Percentiles rank a stretch among this genome's conserved stretches.
phyloP scores from a whole-genome alignment of 257 asterid genomes.

The Salvia rosmarinus region DNA sequence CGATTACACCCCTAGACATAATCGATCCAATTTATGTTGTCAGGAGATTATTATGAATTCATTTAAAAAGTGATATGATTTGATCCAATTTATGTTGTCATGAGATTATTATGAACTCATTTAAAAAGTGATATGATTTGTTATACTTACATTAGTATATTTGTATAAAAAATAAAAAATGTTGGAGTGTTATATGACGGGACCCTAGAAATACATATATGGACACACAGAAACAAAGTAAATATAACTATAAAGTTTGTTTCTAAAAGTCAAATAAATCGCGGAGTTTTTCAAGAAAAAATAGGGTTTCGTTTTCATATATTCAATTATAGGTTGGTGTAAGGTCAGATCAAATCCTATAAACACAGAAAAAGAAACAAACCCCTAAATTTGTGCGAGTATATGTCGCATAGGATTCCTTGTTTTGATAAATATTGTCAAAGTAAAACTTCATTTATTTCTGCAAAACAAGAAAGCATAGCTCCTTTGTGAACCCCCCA shows the following conservation, averaged over 20 bases:
- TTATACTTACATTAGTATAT: no score
- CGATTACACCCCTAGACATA: no score
- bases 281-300: background rate
- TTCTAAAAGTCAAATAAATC: background rate
- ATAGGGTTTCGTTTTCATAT: background rate
- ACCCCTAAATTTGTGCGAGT: constrained; percentile 15
- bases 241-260: background rate
- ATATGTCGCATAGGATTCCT: constrained; percentile 42
- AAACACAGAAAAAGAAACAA: background rate
- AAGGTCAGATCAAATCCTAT: constrained; percentile 40
- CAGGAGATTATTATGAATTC: no score
- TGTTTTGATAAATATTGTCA: constrained; percentile 13
- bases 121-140: no score
- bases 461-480: constrained; percentile 7
- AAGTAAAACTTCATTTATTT: constrained; percentile 24
- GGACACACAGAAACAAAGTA: constrained; percentile 3
- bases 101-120: no score
- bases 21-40: no score
- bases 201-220: no score
- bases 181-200: no score
- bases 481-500: constrained; percentile 29
- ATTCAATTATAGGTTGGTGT: constrained; percentile 28
- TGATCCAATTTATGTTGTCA: no score
- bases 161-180: no score
- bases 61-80: no score